phyloP scores from a whole-genome alignment of 345 rosid species.

The Capsella bursapastoris region DNA sequence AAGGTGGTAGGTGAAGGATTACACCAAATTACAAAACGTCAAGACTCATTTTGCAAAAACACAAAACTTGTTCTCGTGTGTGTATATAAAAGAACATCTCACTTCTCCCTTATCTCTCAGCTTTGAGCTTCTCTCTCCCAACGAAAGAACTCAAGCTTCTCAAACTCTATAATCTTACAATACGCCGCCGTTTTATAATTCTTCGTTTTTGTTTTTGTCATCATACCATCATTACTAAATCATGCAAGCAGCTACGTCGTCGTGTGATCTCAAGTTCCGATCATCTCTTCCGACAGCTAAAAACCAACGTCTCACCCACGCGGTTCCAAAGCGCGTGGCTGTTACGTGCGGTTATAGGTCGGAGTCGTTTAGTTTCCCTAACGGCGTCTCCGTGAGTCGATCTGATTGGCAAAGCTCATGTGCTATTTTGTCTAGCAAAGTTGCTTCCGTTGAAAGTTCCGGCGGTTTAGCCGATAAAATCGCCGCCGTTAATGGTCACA shows the following conservation, averaged over 20 bases:
- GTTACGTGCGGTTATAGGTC: conserved; percentile 53
- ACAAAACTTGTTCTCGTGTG: neutral
- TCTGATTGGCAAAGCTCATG: conserved; percentile 88
- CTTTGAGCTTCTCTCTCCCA: conserved; percentile 37
- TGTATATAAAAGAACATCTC: conserved; percentile 30
- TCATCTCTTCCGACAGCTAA: conserved; percentile 14
- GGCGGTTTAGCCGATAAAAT: conserved; percentile 47
- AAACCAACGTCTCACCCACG: conserved; percentile 16
- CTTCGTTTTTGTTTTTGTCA: neutral
- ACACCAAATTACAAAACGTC: conserved; percentile 28
- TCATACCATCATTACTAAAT: conserved; percentile 35
- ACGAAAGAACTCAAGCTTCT: conserved; percentile 39
- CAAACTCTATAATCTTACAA: neutral
- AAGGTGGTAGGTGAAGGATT: conserved; percentile 41
- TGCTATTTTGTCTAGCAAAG: conserved; percentile 76
- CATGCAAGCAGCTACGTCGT: conserved; percentile 28
- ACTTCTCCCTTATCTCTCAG: conserved; percentile 29
- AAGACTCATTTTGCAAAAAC: neutral
- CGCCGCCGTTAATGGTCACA: conserved; percentile 66
- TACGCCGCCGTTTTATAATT: neutral
- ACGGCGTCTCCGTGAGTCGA: conserved; percentile 55
- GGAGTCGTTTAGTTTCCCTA: conserved; percentile 52
- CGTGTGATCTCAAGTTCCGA: conserved; percentile 41
- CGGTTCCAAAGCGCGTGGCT: conserved; percentile 24
- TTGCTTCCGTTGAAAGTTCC: conserved; percentile 53